phyloP scores from a whole-genome alignment of 1,284 basidiomycete species.

The Microbotryum intermedium region DNA sequence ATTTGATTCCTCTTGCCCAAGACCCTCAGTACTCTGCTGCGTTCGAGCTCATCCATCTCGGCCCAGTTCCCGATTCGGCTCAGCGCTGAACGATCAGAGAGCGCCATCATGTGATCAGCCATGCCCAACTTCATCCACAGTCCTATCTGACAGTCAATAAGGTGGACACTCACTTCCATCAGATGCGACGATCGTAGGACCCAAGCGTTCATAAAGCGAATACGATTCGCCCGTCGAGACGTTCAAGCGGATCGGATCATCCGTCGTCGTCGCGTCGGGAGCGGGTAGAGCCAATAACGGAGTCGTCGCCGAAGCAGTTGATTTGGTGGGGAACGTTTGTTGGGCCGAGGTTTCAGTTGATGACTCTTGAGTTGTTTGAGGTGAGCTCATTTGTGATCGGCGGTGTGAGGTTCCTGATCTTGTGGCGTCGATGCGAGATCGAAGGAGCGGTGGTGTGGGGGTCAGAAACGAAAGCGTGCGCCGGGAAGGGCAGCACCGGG shows the following conservation, averaged over 20 bases:
- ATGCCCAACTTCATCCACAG: background rate
- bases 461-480: no score
- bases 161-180: slow-evolving; percentile 20
- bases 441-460: no score
- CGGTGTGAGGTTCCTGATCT: no score
- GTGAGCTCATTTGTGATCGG: no score
- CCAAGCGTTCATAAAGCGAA: slow-evolving; percentile 15
- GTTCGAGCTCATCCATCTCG: slow-evolving; percentile 12
- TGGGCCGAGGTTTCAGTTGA: no score
- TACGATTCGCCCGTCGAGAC: slow-evolving; percentile 12
- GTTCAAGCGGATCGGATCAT: slow-evolving; percentile 6
- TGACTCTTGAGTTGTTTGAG: no score
- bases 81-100: slow-evolving; percentile 4
- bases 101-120: background rate
- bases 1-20: slow-evolving; percentile 24
- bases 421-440: no score
- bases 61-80: slow-evolving; percentile 21
- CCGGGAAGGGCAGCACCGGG: no score
- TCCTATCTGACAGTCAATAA: background rate
- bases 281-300: no score
- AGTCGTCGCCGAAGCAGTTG: no score
- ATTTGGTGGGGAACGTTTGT: no score
- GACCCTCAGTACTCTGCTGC: slow-evolving; percentile 14
- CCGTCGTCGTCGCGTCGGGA: background rate
- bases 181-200: slow-evolving; percentile 19